phyloP scores from a whole-genome alignment of 2,329 filamentous ascomycete species.

The Talaromyces verruculosus region DNA sequence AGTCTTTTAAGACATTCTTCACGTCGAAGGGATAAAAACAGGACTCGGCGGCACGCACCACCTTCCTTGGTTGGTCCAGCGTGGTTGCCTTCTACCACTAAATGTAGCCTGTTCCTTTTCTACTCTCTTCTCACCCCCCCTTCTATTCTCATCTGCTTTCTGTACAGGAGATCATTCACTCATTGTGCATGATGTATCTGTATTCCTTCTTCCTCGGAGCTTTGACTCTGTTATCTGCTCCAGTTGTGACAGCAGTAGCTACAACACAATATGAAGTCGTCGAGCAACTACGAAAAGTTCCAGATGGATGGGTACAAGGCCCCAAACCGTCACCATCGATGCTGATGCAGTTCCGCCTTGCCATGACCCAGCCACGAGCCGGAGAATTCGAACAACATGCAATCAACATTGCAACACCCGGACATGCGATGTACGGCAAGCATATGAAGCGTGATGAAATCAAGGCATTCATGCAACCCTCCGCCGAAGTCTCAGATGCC shows the following conservation, averaged over 20 bases:
- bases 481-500: slow-evolving; percentile 47
- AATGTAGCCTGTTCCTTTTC: not conserved
- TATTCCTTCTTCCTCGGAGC: slow-evolving; percentile 12
- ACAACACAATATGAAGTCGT: slow-evolving; percentile 24
- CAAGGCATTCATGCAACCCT: slow-evolving; percentile 55
- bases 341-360: slow-evolving; percentile 51
- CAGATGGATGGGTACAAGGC: slow-evolving; percentile 37
- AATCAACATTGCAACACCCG: slow-evolving; percentile 62
- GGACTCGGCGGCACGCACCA: not conserved
- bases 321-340: slow-evolving; percentile 36
- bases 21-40: not conserved
- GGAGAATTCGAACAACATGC: slow-evolving; percentile 58
- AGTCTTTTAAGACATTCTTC: slow-evolving; percentile 7
- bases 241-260: not conserved
- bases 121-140: not conserved
- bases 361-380: slow-evolving; percentile 51
- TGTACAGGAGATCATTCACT: not conserved
- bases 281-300: slow-evolving; percentile 33
- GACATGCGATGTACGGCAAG: slow-evolving; percentile 59
- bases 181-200: slow-evolving; percentile 12
- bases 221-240: slow-evolving; percentile 1
- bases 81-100: slow-evolving; percentile 7
- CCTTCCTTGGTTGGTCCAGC: not conserved
- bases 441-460: slow-evolving; percentile 64
- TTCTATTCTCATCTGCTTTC: not conserved